These are phyloP conservation scores for Botrytis aclada DNA, from an alignment of 2,329 filamentous ascomycete genomes.

Conservation along the genomic window DNA sequence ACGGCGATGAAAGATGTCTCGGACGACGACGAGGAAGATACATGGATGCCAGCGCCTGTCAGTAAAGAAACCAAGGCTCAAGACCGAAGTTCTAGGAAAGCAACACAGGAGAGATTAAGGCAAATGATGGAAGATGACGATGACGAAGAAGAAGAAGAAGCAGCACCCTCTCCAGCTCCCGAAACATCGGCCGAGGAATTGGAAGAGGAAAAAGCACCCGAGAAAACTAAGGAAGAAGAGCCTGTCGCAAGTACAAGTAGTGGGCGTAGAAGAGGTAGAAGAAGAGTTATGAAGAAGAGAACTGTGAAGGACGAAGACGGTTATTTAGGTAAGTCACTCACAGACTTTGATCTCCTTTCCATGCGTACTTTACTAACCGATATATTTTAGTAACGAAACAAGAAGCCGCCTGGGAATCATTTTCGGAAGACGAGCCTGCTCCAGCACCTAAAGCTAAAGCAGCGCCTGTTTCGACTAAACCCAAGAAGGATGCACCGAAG, in stretches of 20 bases:
- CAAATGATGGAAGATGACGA: slow-evolving; percentile 76
- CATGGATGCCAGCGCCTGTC: slow-evolving; percentile 38
- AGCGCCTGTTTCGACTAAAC: slow-evolving; percentile 39
- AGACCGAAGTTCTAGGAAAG: slow-evolving; percentile 49
- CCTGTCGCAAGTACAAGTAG: slow-evolving; percentile 52
- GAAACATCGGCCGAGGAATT: slow-evolving; percentile 34
- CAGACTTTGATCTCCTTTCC: no score
- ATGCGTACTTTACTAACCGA: not conserved
- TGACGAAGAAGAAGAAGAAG: slow-evolving; percentile 46
- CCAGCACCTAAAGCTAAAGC: slow-evolving; percentile 51
- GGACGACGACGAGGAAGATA: slow-evolving; percentile 53
- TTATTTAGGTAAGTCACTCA: slow-evolving; percentile 67
- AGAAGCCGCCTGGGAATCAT: slow-evolving; percentile 84
- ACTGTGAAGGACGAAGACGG: slow-evolving; percentile 84
- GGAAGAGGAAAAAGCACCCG: slow-evolving; percentile 41
- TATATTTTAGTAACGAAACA: slow-evolving; percentile 70
- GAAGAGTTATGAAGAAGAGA: slow-evolving; percentile 84
- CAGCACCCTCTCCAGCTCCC: slow-evolving; percentile 12
- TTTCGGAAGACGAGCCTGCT: slow-evolving; percentile 79
- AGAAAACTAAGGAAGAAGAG: slow-evolving; percentile 40
- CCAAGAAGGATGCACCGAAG: slow-evolving; percentile 56
- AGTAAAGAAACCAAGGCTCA: slow-evolving; percentile 34
- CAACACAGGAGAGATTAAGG: slow-evolving; percentile 62
- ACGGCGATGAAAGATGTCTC: slow-evolving; percentile 54
- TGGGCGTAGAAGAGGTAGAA: slow-evolving; percentile 70